A percentile compares a stretch with the other conserved stretches of the same genome.
Evolutionary conservation across 345 rosid species (phyloP).

Genomic region (Euphorbia lathyris): DNA sequence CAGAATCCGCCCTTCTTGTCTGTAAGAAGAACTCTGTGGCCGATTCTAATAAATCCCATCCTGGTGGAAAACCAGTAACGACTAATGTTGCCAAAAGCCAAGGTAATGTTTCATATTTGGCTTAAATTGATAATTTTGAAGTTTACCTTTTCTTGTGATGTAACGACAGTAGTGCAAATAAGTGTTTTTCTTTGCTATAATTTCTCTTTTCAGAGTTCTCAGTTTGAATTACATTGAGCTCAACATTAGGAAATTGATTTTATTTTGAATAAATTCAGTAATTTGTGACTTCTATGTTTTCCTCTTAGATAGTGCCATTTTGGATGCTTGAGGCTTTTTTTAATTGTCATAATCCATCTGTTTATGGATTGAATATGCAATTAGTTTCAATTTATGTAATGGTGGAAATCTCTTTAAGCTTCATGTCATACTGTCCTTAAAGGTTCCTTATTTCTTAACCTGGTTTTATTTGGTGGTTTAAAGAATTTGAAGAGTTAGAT

Average conservation of each 20-base stretch:
- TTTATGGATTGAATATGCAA: background rate
- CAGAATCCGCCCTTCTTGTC: conserved; percentile 48
- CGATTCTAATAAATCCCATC: conserved; percentile 17
- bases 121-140: background rate
- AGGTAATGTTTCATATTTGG: conserved; percentile 26
- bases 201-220: background rate
- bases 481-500: background rate
- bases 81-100: conserved; percentile 53
- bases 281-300: no score
- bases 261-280: no score
- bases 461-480: no score
- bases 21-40: conserved; percentile 22
- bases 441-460: no score
- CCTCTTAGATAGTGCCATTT: no score
- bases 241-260: background rate
- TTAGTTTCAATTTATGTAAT: background rate
- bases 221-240: background rate
- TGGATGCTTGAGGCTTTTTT: no score
- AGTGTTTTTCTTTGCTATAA: no score
- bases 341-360: no score
- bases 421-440: no score
- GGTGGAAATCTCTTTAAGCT: background rate
- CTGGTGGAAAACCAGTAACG: conserved; percentile 37
- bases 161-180: no score
- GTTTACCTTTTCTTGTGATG: background rate